Base-by-base conservation (phyloP, 208 protist genomes). In the Strigomonas oncopelti region DNA sequence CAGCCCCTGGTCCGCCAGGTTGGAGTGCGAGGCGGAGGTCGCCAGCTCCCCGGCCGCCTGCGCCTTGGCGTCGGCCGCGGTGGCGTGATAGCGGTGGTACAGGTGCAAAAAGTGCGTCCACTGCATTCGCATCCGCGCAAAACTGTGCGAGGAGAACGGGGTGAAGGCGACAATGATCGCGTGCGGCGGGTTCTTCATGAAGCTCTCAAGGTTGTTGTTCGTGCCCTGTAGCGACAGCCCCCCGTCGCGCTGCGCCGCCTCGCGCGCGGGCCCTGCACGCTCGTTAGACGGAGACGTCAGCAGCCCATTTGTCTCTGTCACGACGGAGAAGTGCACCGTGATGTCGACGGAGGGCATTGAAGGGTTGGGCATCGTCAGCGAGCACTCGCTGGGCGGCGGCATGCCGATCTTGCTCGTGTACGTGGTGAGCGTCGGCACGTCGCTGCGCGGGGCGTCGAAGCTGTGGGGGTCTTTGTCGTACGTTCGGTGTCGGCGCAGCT, bases 301-400 rank as follows among this genome's bases (percentile, higher is more conserved):
- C 8, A 75, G 53, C 52, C 74, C 67, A 27, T 56, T 48, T 0
- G 69, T 64, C 58, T 77, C 71, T 24, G 69, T 74, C 45, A 77
- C 63, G 24, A 74, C 77, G 29, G 65, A 34, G 45, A 89, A 77
- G 28, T 61, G 65, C 22, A 85, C 65, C 24, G 62, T 72, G 59
- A 87, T 74, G 53, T 78, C 69, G 20, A 90, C 71, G 1, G 77
- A 71, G 9, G 84, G 84, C 64, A 87, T 77, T 51, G 74, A 80
- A 1, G 79, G 78, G 31, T 84, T 83, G 8, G 78, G 71, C 56
- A 90, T 32, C 5, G 68, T 69, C 48, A 87, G 31, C 8, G 46
- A 48, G 14, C 36, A 70, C 29, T 70, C 46, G 22, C 22, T 25
- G 22, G 38, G 64, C 9, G 64, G 22, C 7, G 54, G 54, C 42